Conservation (phyloP, 148 eudicot genomes). For the Oxyria digyna region DNA sequence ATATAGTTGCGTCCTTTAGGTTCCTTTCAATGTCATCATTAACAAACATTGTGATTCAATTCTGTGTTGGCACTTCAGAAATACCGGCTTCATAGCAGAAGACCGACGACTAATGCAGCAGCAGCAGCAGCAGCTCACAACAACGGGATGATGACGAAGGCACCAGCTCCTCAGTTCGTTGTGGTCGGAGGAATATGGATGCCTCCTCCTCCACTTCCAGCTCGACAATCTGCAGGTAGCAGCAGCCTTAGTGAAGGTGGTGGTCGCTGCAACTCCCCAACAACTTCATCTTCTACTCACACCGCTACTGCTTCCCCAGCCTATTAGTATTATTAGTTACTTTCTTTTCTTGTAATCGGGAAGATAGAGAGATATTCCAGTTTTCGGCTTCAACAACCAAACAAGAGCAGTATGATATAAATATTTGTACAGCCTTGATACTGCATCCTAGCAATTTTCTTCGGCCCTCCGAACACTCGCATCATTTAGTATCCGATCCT, state of each 20-base stretch:
- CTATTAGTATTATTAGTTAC: too few relatives aligned
- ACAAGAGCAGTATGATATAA: too few relatives aligned
- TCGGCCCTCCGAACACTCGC: too few relatives aligned
- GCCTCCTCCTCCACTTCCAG: conserved; percentile 1
- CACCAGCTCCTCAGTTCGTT: conserved; percentile 1
- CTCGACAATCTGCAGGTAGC: neutral
- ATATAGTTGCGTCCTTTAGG: neutral
- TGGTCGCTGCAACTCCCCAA: neutral
- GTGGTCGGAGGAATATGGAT: conserved; percentile 8
- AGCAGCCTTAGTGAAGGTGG: neutral
- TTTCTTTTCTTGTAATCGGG: too few relatives aligned
- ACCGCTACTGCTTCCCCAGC: neutral
- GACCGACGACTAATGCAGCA: neutral
- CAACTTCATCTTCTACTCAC: neutral
- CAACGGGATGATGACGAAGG: neutral
- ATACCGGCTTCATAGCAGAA: conserved; percentile 7
- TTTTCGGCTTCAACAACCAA: too few relatives aligned
- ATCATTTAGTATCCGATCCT: too few relatives aligned
- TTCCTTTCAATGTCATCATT: too few relatives aligned
- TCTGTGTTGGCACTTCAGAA: neutral
- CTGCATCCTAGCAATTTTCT: too few relatives aligned
- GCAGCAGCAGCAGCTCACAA: too few relatives aligned
- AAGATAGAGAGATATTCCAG: too few relatives aligned
- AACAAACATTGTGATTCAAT: neutral
- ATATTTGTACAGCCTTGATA: too few relatives aligned